phyloP scores from a whole-genome alignment of 306 rosid species.

The Amphicarpaea edgeworthii region DNA sequence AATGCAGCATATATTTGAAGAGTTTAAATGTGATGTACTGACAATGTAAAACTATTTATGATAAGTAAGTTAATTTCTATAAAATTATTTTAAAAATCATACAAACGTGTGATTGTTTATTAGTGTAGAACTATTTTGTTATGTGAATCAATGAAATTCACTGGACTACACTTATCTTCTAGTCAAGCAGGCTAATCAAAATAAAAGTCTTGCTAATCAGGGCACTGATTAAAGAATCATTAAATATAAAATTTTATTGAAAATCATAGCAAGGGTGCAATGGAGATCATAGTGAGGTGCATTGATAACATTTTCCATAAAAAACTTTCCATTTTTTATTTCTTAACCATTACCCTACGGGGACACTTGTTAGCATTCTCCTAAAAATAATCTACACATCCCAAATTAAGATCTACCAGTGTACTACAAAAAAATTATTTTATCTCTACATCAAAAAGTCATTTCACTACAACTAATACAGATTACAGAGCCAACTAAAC shows the following conservation, averaged over 20 bases:
- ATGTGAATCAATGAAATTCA: slow-evolving; percentile 2
- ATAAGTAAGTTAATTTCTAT: too few species aligned
- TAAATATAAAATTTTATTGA: not conserved
- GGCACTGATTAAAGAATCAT: not conserved
- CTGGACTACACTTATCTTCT: slow-evolving; percentile 12
- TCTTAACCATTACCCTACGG: not conserved
- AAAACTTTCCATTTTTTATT: not conserved
- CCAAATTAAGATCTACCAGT: slow-evolving; percentile 9
- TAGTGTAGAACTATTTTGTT: too few species aligned
- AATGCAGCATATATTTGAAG: slow-evolving; percentile 25
- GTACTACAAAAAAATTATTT: slow-evolving; percentile 8
- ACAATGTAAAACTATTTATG: too few species aligned
- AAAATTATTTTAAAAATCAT: too few species aligned
- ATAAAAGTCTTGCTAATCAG: not conserved
- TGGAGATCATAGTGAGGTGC: not conserved
- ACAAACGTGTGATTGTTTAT: too few species aligned
- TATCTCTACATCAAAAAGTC: not conserved
- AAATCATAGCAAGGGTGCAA: not conserved
- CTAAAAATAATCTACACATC: not conserved
- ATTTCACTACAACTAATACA: slow-evolving; percentile 4
- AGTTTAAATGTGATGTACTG: too few species aligned
- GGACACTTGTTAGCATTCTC: not conserved
- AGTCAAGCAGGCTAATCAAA: not conserved
- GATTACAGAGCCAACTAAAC: not conserved
- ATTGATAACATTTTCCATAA: not conserved